phyloP scores from a whole-genome alignment of 345 rosid genomes.

The Brassica cretica region DNA sequence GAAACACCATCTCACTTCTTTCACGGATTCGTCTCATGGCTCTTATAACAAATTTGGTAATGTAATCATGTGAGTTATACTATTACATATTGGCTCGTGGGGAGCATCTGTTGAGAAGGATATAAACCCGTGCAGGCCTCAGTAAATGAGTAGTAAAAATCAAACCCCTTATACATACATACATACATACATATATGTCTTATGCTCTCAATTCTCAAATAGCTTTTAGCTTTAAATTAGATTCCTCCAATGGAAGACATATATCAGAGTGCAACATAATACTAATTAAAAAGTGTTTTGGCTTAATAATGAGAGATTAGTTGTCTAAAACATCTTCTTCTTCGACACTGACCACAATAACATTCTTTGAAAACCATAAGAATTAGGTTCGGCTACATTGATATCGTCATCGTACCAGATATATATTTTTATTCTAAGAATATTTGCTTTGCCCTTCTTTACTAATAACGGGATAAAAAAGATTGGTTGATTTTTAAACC shows the following conservation, averaged over 20 bases:
- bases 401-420: constrained; percentile 10
- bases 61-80: not conserved
- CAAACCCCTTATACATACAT: constrained; percentile 3
- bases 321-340: constrained; percentile 15
- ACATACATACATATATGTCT: constrained; percentile 5
- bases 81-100: constrained; percentile 17
- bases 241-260: constrained; percentile 23
- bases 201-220: constrained; percentile 27
- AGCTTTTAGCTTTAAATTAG: constrained; percentile 25
- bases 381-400: not conserved
- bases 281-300: constrained; percentile 9
- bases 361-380: constrained; percentile 14
- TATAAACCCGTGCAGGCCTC: constrained; percentile 3
- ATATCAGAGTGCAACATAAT: constrained; percentile 16
- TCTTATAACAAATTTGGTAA: constrained; percentile 30
- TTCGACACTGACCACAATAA: constrained; percentile 9
- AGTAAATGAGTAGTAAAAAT: constrained; percentile 21
- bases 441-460: constrained; percentile 19
- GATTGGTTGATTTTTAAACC: constrained; percentile 32
- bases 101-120: constrained; percentile 27
- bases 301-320: constrained; percentile 20
- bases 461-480: constrained; percentile 17
- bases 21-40: constrained; percentile 27
- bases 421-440: not conserved
- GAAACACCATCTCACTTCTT: constrained; percentile 12